phyloP scores from a whole-genome alignment of 176 grass and related monocot species.

The Pontederia crassipes region DNA sequence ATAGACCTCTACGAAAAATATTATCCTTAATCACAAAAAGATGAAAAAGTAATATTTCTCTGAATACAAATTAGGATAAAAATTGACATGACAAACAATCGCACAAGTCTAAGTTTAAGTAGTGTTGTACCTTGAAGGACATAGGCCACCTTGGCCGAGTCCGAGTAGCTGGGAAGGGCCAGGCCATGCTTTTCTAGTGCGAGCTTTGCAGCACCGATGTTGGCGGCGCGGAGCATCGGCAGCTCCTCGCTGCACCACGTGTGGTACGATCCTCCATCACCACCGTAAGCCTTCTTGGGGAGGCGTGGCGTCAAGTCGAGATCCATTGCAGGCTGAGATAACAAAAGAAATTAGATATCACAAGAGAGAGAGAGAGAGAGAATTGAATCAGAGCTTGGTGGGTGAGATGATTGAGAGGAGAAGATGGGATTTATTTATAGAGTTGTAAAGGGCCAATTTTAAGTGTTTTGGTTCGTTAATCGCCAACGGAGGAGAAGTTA shows the following conservation, averaged over 20 bases:
- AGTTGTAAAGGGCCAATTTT: too few relatives aligned
- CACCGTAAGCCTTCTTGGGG: conserved; percentile 37
- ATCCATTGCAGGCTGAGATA: conserved; percentile 18
- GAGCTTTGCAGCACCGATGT: conserved; percentile 71
- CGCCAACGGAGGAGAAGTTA: too few relatives aligned
- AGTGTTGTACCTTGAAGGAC: conserved; percentile 47
- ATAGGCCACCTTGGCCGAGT: conserved; percentile 91
- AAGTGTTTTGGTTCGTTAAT: too few relatives aligned
- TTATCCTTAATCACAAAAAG: too few relatives aligned
- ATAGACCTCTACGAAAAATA: too few relatives aligned
- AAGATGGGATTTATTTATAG: too few relatives aligned
- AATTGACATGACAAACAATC: not conserved
- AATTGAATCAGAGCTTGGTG: not conserved
- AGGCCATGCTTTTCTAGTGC: conserved; percentile 37
- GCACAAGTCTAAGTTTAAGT: not conserved
- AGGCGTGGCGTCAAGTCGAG: conserved; percentile 58
- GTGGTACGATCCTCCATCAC: conserved; percentile 54
- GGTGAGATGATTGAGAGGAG: too few relatives aligned
- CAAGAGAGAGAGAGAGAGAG: too few relatives aligned
- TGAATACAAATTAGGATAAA: too few relatives aligned
- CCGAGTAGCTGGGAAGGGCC: conserved; percentile 69
- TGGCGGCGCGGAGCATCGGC: conserved; percentile 64
- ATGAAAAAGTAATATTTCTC: too few relatives aligned
- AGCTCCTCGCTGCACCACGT: conserved; percentile 64
- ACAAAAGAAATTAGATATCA: too few relatives aligned